Base-by-base conservation (phyloP, 2,329 filamentous ascomycete genomes). In the Sporothrix protearum region DNA sequence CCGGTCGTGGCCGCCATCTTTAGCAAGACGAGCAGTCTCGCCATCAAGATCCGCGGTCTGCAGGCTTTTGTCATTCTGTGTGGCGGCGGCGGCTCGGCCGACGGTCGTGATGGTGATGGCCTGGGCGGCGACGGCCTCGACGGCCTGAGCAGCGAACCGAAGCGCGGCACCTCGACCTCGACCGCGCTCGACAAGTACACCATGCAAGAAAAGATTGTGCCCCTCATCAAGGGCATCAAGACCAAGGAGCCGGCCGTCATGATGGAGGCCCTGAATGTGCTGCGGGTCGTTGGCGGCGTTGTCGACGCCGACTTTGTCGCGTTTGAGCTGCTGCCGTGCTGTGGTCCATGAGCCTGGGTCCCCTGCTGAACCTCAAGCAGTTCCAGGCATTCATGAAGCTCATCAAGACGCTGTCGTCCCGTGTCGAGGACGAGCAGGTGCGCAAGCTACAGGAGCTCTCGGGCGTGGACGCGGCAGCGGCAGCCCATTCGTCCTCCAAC, bases 221-320 rank as follows among this genome's bases (percentile, higher is more conserved):
- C 96, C 0, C 83, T 98, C 4, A 85, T 99, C 73, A 94, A 92
- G 77, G 94, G 86, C 1, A 98, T 99, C 82, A 98, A 97, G 81
- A 99, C 96, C 0, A 98, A 97, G 79, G 96, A 99, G 79, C 96
- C 96, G 0, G 94, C 94, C 8, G 96, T 99, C 10, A 98, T 98
- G 92, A 92, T 98, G 85, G 94, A 95, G 6, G 91, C 94, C 0
- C 84, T 98, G 45, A 91, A 90, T 71, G 93, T 97, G 0, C 89
- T 98, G 75, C 88, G 88, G 67, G 91, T 97, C 66, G 91, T 99
- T 36, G 94, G 94, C 9, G 87, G 88, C 67, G 86, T 91, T 25
- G 94, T 92, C 4, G 96, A 98, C 78, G 88, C 91, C 1, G 96
- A 97, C 59, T 98, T 97, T 78, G 88, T 97, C 28, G 96, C 96